Evolutionary conservation across 768 basidiomycete genomes (phyloP), one percentile per base, ranked within the genome.

Genomic region (Chiua virens): DNA sequence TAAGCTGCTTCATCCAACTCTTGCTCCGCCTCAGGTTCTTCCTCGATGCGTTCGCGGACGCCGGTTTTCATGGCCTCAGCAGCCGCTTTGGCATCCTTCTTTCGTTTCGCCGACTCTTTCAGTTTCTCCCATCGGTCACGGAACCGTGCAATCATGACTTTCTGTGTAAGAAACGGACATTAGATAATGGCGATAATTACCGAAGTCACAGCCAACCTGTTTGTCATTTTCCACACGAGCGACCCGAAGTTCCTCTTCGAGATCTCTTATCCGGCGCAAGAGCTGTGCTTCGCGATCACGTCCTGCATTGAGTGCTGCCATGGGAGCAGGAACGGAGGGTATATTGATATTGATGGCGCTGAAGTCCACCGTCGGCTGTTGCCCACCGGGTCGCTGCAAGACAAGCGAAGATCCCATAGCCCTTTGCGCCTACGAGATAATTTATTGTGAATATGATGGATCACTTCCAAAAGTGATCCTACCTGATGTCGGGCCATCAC

Each of bases 111-210:
- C 23, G 87, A 87, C 62, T 93, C 92, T 65, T 93, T 93, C 50
- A 93, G 73, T 67, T 90, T 92, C 65, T 89, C 88, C 91, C 91
- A 93, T 36, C 89, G 79, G 70, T 92, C 91, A 23, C 87, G 81
- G 70, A 89, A 92, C 60, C 87, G 86, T 20, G 77, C 75, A 56
- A 92, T 90, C 80, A 90, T 87, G 11, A 81, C 75, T 83, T 86
- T 89, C 91, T 92, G 70, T 52, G 60, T 52, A 43, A 61, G 17
- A 54, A 47, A 50, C 45, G 45, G 42, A 39, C 34, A 49, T 60
- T 46, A 62, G 56, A 51, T 32, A 28, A 51, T 13, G 49, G 21
- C n/a, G 36, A 20, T 38, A 48, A 52, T 40, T 30, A 21, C 46
- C 27, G 42, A 38, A 25, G 35, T 42, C 20, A 38, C 28, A 37